Evolutionary conservation across 495 filamentous ascomycete genomes (phyloP), one percentile per base, ranked within the genome.

Genomic region (Penicillium desertorum): DNA sequence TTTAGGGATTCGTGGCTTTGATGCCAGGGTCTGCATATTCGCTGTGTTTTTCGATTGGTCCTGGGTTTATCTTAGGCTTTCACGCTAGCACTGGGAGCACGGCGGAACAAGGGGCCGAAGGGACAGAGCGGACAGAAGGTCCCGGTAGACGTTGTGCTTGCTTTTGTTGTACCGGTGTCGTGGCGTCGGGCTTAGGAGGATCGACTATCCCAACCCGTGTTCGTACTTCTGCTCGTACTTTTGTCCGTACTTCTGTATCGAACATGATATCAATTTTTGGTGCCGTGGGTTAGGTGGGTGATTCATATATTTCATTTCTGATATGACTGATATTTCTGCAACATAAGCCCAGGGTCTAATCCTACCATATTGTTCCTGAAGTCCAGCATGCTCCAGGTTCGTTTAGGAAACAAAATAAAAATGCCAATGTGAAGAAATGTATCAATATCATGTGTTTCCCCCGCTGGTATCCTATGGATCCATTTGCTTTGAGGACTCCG

Each of bases 381-480:
- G 17, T 50, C 29, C 10, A 23, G 32, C 14, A 25, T 37, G 19
- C 30, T 51, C 19, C 14, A 51, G 22, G 10, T 12, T 17, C n/a
- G 22, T 30, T 19, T 49, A 20, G 19, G 30, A 30, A 42, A 27
- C 7, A 30, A 29, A 42, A 30, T 9, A 19, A 20, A 30, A 29
- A 22, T 17, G 47, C 20, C 8, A 32, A 55, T 48, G 22, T 16
- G 59, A 45, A 44, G 9, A 9, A 53, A 53, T 44, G 39, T 53
- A 32, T 12, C 11, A 16, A 44, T 10, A 42, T 20, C 14, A 11
- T 20, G 10, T 51, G 1, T 23, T 45, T 17, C 9, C 16, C 30
- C 53, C 44, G 16, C 10, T n/a, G 22, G 16, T 9, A 30, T 39
- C 22, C 32, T 55, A 9, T n/a, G 6, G 16, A 27, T 36, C 29